phyloP scores from a whole-genome alignment of 129 eudicot species.

The Saposhnikovia divaricata region DNA sequence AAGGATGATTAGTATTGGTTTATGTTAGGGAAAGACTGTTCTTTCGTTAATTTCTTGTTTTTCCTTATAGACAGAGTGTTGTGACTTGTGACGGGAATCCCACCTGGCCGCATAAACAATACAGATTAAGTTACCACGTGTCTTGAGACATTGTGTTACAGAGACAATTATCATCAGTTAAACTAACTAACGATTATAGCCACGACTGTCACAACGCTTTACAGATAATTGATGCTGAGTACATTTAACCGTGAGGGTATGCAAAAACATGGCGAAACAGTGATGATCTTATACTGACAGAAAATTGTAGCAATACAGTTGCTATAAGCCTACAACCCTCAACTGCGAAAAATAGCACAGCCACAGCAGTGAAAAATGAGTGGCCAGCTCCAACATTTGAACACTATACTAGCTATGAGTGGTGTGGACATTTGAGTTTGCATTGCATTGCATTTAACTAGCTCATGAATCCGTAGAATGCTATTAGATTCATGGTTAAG shows the following conservation, averaged over 20 bases:
- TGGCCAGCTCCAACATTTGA: background rate
- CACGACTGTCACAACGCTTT: background rate
- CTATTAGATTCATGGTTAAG: background rate
- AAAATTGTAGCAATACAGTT: background rate
- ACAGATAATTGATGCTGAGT: background rate
- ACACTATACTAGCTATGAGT: too few relatives aligned
- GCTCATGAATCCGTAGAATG: background rate
- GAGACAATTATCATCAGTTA: background rate
- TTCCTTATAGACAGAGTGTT: too few relatives aligned
- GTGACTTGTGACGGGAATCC: background rate
- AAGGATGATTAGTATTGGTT: background rate
- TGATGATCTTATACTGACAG: background rate
- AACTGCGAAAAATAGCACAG: background rate
- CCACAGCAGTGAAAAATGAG: background rate
- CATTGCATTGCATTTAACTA: background rate
- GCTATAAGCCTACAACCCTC: background rate
- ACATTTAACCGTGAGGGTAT: background rate
- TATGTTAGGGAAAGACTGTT: background rate
- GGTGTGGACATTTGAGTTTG: background rate
- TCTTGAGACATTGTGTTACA: background rate
- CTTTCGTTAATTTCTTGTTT: background rate
- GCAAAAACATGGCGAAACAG: background rate
- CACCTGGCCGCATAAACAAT: background rate
- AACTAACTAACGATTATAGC: background rate
- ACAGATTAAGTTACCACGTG: background rate